Evolutionary conservation across 2,329 filamentous ascomycete genomes (phyloP).

Genomic region (Calonectria henricotiae): DNA sequence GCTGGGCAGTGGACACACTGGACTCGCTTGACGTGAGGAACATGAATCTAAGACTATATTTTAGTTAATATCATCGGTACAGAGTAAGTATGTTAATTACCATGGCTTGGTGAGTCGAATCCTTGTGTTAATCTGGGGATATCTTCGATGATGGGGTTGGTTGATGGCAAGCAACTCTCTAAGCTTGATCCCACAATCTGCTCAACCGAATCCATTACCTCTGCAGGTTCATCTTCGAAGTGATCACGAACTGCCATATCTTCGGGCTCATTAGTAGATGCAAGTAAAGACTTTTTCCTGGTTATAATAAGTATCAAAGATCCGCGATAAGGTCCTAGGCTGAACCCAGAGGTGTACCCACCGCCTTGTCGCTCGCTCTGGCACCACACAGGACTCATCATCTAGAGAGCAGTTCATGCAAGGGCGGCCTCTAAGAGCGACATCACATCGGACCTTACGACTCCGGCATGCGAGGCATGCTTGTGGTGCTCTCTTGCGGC

Average conservation of each 20-base stretch:
- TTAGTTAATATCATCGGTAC: background rate
- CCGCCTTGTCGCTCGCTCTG: constrained; percentile 59
- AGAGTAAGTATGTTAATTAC: background rate
- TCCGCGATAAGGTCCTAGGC: background rate
- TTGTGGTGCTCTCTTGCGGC: constrained; percentile 50
- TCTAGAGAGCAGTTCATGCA: constrained; percentile 69
- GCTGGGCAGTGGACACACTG: background rate
- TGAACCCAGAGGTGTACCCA: constrained; percentile 35
- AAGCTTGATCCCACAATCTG: background rate
- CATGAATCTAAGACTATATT: background rate
- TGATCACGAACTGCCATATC: background rate
- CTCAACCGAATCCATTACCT: background rate
- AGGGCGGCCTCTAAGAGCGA: constrained; percentile 64
- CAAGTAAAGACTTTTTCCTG: constrained; percentile 1
- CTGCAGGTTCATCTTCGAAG: background rate
- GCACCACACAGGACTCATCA: constrained; percentile 61
- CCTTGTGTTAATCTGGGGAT: constrained; percentile 6
- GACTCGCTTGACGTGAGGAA: background rate
- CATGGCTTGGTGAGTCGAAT: background rate
- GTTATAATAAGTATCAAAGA: background rate
- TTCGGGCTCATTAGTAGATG: background rate
- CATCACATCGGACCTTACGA: constrained; percentile 68
- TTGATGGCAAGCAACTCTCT: background rate
- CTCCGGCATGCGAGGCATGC: constrained; percentile 66
- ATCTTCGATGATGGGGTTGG: background rate